Percentiles rank a stretch among this genome's conserved stretches.
Conservation (phyloP, 75 land plant species). For the Cupressus sempervirens region DNA sequence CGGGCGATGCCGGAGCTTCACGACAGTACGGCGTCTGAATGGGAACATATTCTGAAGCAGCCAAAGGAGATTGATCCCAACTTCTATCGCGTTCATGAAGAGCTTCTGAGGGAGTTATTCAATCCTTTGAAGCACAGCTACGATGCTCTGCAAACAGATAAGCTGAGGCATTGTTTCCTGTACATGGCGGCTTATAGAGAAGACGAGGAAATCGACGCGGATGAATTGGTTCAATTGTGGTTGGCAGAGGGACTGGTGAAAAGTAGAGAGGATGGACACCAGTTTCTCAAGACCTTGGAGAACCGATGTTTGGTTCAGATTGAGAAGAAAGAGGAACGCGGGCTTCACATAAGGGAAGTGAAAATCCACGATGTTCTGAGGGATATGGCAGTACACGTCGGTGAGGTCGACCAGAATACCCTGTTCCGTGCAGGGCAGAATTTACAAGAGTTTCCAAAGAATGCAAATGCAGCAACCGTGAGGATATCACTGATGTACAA, state of each 20-base stretch:
- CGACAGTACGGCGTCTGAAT: neutral
- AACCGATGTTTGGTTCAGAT: neutral
- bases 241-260: neutral
- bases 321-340: neutral
- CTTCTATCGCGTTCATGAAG: neutral
- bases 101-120: neutral
- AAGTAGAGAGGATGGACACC: neutral
- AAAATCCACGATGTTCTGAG: neutral
- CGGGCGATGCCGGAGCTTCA: neutral
- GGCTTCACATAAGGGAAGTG: neutral
- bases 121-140: neutral
- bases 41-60: neutral
- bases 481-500: neutral
- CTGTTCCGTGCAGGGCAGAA: neutral
- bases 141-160: neutral
- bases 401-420: neutral
- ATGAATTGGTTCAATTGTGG: neutral
- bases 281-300: neutral
- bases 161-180: neutral
- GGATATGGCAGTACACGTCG: neutral
- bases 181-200: neutral
- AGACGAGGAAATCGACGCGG: neutral
- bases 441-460: neutral
- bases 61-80: neutral
- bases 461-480: neutral